phyloP scores from a whole-genome alignment of 2,329 filamentous ascomycete genomes.

The Penicillium italicum region DNA sequence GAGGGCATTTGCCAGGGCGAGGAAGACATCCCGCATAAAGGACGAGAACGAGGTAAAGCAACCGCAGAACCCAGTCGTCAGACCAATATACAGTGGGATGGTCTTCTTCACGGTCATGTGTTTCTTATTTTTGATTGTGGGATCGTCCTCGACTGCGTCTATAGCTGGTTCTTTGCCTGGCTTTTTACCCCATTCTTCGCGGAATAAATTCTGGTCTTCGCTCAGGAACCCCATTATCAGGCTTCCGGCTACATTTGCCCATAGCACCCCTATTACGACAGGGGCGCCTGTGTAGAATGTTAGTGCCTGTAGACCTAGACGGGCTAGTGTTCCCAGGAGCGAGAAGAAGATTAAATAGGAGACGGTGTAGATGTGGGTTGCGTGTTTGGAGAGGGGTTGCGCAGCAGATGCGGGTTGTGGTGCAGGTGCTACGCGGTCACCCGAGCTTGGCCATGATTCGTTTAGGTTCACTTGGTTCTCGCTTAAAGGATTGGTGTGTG shows the following conservation, averaged over 20 bases:
- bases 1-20: constrained; percentile 73
- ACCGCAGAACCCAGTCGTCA: constrained; percentile 83
- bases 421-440: constrained; percentile 14
- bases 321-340: constrained; percentile 76
- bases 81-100: constrained; percentile 80
- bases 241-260: constrained; percentile 83
- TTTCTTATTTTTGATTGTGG: constrained; percentile 40
- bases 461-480: background rate
- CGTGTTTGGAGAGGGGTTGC: constrained; percentile 46
- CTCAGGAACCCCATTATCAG: constrained; percentile 79
- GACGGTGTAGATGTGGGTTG: constrained; percentile 64
- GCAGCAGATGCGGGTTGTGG: constrained; percentile 8
- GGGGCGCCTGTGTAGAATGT: constrained; percentile 77
- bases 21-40: constrained; percentile 75
- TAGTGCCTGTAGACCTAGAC: constrained; percentile 73
- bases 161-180: constrained; percentile 27
- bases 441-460: constrained; percentile 8
- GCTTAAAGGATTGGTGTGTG: background rate
- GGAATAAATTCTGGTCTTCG: constrained; percentile 74
- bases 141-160: constrained; percentile 13
- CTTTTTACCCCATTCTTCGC: constrained; percentile 57
- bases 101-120: constrained; percentile 72
- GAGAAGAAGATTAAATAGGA: constrained; percentile 85
- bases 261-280: constrained; percentile 69
- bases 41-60: constrained; percentile 87